Evolutionary conservation across 768 basidiomycete genomes (phyloP).

Genomic region (Russula sp.): DNA sequence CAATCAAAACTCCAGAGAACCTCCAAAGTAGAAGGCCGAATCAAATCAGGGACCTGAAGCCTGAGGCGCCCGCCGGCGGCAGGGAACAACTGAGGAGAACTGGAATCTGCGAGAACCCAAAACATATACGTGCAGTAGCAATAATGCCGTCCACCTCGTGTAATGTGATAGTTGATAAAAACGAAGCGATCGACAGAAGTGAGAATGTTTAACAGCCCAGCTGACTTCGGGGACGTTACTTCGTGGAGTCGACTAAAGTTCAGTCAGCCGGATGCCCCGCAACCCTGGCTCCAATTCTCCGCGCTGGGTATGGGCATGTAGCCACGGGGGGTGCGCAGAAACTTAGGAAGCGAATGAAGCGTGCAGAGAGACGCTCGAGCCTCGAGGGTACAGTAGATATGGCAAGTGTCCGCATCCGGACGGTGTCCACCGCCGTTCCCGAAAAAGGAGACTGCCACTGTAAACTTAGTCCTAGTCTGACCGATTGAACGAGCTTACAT

Average conservation of each 20-base stretch:
- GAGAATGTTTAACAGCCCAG: conserved; percentile 7
- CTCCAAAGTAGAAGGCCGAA: background rate
- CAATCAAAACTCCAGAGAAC: background rate
- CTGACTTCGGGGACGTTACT: conserved; percentile 9
- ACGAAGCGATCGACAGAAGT: conserved; percentile 12
- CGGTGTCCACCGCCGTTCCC: background rate
- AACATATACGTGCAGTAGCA: too few relatives aligned
- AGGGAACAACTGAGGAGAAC: too few relatives aligned
- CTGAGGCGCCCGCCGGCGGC: background rate
- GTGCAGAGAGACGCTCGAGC: background rate
- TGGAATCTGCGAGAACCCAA: too few relatives aligned
- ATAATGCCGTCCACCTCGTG: too few relatives aligned
- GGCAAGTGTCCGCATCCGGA: background rate
- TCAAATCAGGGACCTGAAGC: background rate
- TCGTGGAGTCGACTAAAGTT: background rate
- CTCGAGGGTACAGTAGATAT: background rate
- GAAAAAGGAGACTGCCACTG: background rate
- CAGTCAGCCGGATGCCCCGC: background rate
- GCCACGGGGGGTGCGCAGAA: conserved; percentile 2
- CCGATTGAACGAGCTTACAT: too few relatives aligned
- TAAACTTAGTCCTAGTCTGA: background rate
- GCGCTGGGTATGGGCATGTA: background rate
- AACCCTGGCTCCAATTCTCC: conserved; percentile 3
- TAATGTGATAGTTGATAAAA: conserved; percentile 2
- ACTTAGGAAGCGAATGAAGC: background rate